phyloP scores from a whole-genome alignment of 768 basidiomycete species.

The Collybia sordida region DNA sequence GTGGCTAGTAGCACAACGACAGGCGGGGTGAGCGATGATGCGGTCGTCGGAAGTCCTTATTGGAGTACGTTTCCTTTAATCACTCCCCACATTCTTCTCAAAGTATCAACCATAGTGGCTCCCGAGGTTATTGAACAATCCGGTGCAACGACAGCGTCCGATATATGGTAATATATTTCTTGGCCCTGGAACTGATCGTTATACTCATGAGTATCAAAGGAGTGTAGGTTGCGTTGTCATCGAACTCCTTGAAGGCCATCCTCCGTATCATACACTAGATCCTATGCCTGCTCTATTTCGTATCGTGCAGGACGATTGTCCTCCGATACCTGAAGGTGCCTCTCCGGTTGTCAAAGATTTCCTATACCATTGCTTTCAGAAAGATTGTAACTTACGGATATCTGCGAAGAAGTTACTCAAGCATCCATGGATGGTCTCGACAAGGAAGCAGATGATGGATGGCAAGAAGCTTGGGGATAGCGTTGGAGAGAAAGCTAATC shows the following conservation, averaged over 20 bases:
- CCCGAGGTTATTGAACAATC: slow-evolving; percentile 99
- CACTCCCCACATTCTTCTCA: background rate
- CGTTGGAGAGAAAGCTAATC: slow-evolving; percentile 29
- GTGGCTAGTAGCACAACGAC: slow-evolving; percentile 82
- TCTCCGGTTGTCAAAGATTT: slow-evolving; percentile 97
- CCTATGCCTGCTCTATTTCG: slow-evolving; percentile 99
- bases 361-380: slow-evolving; percentile 96
- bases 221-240: slow-evolving; percentile 98
- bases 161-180: slow-evolving; percentile 65
- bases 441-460: slow-evolving; percentile 68
- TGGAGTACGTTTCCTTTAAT: slow-evolving; percentile 70
- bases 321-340: slow-evolving; percentile 94
- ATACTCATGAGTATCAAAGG: slow-evolving; percentile 31
- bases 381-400: slow-evolving; percentile 92
- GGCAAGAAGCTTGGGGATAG: slow-evolving; percentile 29
- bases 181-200: background rate
- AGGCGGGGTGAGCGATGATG: slow-evolving; percentile 77
- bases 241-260: slow-evolving; percentile 87
- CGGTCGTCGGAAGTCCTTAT: slow-evolving; percentile 96
- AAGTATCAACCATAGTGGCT: slow-evolving; percentile 64
- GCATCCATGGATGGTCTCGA: slow-evolving; percentile 95
- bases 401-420: slow-evolving; percentile 88
- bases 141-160: slow-evolving; percentile 94
- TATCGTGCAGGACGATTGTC: slow-evolving; percentile 97
- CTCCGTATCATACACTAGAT: slow-evolving; percentile 93